phyloP scores from a whole-genome alignment of 2,329 filamentous ascomycete species.

The Magnaporthiopsis incrustans region DNA sequence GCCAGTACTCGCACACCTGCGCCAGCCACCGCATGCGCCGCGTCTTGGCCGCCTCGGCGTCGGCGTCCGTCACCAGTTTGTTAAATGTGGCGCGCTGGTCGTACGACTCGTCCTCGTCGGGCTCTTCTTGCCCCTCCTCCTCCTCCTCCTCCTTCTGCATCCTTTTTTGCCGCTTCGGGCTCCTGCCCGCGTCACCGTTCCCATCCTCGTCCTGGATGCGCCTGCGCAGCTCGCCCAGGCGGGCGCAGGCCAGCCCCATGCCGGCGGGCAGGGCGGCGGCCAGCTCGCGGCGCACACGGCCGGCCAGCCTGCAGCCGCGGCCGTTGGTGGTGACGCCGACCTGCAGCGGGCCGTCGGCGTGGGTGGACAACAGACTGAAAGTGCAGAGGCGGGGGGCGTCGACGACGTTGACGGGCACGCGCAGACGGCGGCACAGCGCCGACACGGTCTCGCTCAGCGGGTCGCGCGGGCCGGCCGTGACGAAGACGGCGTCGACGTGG shows the following conservation, averaged over 20 bases:
- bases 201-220: slow-evolving; percentile 66
- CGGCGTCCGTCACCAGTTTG: slow-evolving; percentile 65
- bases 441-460: slow-evolving; percentile 52
- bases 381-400: slow-evolving; percentile 82
- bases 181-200: slow-evolving; percentile 11
- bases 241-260: slow-evolving; percentile 68
- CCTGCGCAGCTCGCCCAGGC: slow-evolving; percentile 65
- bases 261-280: slow-evolving; percentile 67
- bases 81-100: slow-evolving; percentile 83
- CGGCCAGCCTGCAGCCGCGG: slow-evolving; percentile 86
- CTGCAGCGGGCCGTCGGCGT: slow-evolving; percentile 85
- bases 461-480: slow-evolving; percentile 53
- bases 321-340: slow-evolving; percentile 95
- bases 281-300: slow-evolving; percentile 81
- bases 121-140: background rate
- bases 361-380: slow-evolving; percentile 81
- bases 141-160: slow-evolving; percentile 26
- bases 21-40: slow-evolving; percentile 86
- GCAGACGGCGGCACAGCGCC: slow-evolving; percentile 62
- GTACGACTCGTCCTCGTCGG: slow-evolving; percentile 46
- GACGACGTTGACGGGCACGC: slow-evolving; percentile 89
- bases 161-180: slow-evolving; percentile 19
- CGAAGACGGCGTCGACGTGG: slow-evolving; percentile 87
- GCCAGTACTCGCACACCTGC: slow-evolving; percentile 99
- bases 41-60: slow-evolving; percentile 65